phyloP scores from a whole-genome alignment of 164 flowering plant genomes.

The Dillenia turbinata region DNA sequence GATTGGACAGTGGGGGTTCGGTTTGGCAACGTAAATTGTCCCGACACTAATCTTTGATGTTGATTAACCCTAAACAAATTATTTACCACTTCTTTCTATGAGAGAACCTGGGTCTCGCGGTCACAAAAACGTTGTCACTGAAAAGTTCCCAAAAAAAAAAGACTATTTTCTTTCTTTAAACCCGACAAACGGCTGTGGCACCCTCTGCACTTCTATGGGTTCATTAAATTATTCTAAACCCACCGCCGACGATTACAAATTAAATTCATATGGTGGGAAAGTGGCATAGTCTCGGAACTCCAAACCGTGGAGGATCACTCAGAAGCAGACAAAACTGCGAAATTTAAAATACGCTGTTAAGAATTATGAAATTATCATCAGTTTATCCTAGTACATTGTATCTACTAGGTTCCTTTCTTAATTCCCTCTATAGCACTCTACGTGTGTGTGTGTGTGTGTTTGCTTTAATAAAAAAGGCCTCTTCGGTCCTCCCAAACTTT shows the following conservation, averaged over 20 bases:
- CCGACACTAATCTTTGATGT: too few relatives aligned
- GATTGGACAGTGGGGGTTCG: too few relatives aligned
- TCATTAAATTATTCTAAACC: neutral
- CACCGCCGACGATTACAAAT: neutral
- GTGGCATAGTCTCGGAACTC: neutral
- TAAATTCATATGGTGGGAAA: neutral
- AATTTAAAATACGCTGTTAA: neutral
- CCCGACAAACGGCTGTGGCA: conserved; percentile 31
- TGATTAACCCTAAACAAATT: too few relatives aligned
- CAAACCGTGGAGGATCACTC: neutral
- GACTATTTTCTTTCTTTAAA: conserved; percentile 17
- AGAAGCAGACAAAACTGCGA: conserved; percentile 23
- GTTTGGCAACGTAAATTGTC: too few relatives aligned
- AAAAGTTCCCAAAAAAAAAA: conserved; percentile 5
- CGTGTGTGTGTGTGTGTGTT: too few relatives aligned
- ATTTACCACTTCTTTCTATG: neutral
- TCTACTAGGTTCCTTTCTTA: too few relatives aligned
- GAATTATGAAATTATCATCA: too few relatives aligned
- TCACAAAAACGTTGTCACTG: conserved; percentile 21
- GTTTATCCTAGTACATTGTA: too few relatives aligned
- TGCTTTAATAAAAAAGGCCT: too few relatives aligned
- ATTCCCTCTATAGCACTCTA: too few relatives aligned
- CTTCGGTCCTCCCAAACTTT: too few relatives aligned
- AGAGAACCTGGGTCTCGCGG: conserved; percentile 10
- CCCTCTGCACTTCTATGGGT: conserved; percentile 2